These are phyloP conservation scores for Colletotrichum sidae DNA, from an alignment of 2,329 filamentous ascomycete genomes.

Conservation along the genomic window DNA sequence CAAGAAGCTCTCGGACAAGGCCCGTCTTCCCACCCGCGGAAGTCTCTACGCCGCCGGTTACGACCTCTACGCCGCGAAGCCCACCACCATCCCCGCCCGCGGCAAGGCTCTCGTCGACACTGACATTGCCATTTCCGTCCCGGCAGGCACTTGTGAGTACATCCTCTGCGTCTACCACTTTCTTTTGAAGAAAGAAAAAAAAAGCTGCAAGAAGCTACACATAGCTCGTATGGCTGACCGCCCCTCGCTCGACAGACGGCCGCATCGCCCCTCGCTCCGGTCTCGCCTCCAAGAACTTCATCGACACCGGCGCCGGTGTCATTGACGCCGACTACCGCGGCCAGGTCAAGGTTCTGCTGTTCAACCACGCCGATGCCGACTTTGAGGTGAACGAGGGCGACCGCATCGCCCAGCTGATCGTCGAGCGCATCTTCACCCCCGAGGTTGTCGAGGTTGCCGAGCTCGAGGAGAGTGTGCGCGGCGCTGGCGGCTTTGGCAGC, in stretches of 20 bases:
- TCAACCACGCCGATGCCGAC: conserved; percentile 88
- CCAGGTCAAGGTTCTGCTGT: conserved; percentile 92
- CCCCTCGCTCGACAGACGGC: conserved; percentile 70
- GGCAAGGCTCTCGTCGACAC: conserved; percentile 91
- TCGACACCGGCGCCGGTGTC: conserved; percentile 94
- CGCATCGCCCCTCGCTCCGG: conserved; percentile 92
- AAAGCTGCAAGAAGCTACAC: not conserved
- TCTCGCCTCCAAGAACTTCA: conserved; percentile 92
- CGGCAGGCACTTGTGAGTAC: conserved; percentile 84
- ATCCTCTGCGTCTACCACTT: not conserved
- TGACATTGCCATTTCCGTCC: conserved; percentile 90
- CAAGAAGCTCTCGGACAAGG: conserved; percentile 86
- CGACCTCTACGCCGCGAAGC: conserved; percentile 86
- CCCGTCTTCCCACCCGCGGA: conserved; percentile 86
- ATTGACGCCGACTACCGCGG: conserved; percentile 98
- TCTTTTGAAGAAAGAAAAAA: not conserved
- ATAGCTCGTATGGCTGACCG: not conserved
- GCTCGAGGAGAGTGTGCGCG: conserved; percentile 90
- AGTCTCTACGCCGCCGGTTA: conserved; percentile 93
- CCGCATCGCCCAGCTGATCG: conserved; percentile 90
- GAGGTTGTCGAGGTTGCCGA: conserved; percentile 90
- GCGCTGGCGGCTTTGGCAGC: conserved; percentile 91
- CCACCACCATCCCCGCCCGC: conserved; percentile 80
- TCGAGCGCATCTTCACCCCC: conserved; percentile 95
- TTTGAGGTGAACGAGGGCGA: conserved; percentile 88